A percentile compares a stretch with the other conserved stretches of the same genome.
Conservation (phyloP, 2,329 filamentous ascomycete species). For the Diaporthe amygdali region DNA sequence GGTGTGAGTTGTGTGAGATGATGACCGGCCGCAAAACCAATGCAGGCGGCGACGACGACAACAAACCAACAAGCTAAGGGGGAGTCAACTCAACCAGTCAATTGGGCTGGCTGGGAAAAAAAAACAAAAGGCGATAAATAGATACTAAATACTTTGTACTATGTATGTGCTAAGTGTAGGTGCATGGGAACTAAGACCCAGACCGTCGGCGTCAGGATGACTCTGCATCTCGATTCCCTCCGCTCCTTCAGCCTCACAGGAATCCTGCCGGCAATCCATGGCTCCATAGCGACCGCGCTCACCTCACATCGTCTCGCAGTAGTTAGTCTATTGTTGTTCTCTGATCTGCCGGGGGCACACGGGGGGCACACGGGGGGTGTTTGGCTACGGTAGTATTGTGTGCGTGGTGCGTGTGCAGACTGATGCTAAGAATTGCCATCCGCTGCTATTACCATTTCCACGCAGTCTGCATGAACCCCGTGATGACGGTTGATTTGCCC, state of each 20-base stretch:
- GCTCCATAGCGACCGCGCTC: conserved; percentile 5
- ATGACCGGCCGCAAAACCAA: background rate
- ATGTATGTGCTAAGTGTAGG: background rate
- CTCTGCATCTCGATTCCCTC: conserved; percentile 9
- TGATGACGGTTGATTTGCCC: background rate
- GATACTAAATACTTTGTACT: no score
- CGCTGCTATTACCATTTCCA: conserved; percentile 8
- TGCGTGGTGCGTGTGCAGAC: no score
- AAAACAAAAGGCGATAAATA: no score
- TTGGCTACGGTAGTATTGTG: no score
- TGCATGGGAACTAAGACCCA: background rate
- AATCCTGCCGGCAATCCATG: conserved; percentile 13
- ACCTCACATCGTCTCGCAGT: conserved; percentile 7
- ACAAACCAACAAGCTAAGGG: background rate
- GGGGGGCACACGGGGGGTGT: no score
- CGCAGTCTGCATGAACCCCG: conserved; percentile 4
- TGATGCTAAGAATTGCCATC: background rate
- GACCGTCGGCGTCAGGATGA: conserved; percentile 5
- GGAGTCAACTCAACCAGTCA: background rate
- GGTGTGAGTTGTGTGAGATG: background rate
- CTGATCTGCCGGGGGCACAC: no score
- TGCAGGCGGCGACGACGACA: background rate
- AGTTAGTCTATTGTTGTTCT: background rate
- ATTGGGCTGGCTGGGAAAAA: background rate
- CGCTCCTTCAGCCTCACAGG: conserved; percentile 13